Evolutionary conservation across 2,329 filamentous ascomycete genomes (phyloP).

Genomic region (Hortaea werneckii): DNA sequence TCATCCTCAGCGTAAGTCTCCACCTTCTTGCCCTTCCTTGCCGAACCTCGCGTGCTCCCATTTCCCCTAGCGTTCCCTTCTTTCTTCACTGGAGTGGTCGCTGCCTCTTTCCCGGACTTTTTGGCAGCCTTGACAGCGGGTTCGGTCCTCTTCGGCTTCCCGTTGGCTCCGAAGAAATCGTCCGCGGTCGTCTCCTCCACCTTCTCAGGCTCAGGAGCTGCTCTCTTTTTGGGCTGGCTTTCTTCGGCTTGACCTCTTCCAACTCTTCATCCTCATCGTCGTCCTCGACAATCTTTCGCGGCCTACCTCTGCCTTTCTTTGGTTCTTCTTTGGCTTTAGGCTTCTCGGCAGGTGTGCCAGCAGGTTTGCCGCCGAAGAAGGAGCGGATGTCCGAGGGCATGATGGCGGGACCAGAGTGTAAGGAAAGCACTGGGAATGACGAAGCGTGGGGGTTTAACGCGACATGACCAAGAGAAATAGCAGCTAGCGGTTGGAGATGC

Average conservation of each 20-base stretch:
- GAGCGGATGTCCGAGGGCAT: constrained; percentile 84
- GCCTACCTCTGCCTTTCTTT: constrained; percentile 40
- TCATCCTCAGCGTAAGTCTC: constrained; percentile 31
- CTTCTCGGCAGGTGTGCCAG: constrained; percentile 37
- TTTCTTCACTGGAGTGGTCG: constrained; percentile 28
- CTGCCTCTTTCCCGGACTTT: constrained; percentile 14
- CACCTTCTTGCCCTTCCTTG: constrained; percentile 31
- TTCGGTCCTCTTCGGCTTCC: constrained; percentile 43
- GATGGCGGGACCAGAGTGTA: not conserved
- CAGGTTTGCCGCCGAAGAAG: constrained; percentile 75
- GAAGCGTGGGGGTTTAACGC: no score
- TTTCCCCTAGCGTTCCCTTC: constrained; percentile 25
- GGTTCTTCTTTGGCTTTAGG: constrained; percentile 16
- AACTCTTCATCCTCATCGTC: constrained; percentile 61
- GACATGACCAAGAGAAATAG: no score
- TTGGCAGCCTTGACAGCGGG: constrained; percentile 11
- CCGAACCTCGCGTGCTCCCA: constrained; percentile 23
- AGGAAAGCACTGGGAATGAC: no score
- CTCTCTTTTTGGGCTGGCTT: constrained; percentile 48
- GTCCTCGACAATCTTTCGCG: constrained; percentile 64
- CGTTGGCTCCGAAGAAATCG: constrained; percentile 50
- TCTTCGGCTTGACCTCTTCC: constrained; percentile 34
- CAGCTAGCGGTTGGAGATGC: no score
- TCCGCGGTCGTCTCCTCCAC: constrained; percentile 49
- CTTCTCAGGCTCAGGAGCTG: constrained; percentile 12